phyloP scores from a whole-genome alignment of 2,329 filamentous ascomycete species.

The Sordariomycetes sp. region DNA sequence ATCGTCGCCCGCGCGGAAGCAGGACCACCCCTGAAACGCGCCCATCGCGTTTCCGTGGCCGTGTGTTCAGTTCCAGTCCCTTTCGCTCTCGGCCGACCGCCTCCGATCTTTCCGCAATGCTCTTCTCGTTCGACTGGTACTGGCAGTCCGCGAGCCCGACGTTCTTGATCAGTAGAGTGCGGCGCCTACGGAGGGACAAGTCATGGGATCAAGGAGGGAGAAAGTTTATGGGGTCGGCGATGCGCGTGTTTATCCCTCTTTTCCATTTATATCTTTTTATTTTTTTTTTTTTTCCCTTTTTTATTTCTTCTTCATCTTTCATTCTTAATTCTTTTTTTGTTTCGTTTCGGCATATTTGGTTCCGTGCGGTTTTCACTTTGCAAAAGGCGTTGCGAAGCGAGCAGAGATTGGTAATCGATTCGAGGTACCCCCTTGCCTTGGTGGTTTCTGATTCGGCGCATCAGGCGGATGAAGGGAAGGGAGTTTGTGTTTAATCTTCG shows the following conservation, averaged over 20 bases:
- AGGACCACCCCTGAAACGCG: background rate
- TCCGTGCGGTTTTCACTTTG: background rate
- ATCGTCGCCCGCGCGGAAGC: background rate
- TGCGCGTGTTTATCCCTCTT: background rate
- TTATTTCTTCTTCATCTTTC: conserved; percentile 1
- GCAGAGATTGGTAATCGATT: background rate
- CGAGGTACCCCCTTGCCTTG: background rate
- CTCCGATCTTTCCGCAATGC: too few relatives aligned
- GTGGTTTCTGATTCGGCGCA: background rate
- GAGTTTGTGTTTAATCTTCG: too few relatives aligned
- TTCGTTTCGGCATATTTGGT: background rate
- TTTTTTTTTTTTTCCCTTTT: conserved; percentile 2
- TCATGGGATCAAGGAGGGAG: background rate
- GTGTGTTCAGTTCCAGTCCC: too few relatives aligned
- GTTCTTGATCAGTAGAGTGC: background rate
- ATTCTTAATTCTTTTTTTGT: conserved; percentile 3
- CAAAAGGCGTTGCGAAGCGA: too few relatives aligned
- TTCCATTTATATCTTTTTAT: too few relatives aligned
- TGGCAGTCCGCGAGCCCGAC: background rate
- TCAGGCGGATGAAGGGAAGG: too few relatives aligned
- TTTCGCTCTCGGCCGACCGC: too few relatives aligned
- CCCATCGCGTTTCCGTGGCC: background rate
- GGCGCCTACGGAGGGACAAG: background rate
- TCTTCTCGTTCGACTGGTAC: background rate
- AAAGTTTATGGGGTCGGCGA: background rate